Conservation (phyloP, 768 basidiomycete species). For the Phylloporus rhodoxanthus region DNA sequence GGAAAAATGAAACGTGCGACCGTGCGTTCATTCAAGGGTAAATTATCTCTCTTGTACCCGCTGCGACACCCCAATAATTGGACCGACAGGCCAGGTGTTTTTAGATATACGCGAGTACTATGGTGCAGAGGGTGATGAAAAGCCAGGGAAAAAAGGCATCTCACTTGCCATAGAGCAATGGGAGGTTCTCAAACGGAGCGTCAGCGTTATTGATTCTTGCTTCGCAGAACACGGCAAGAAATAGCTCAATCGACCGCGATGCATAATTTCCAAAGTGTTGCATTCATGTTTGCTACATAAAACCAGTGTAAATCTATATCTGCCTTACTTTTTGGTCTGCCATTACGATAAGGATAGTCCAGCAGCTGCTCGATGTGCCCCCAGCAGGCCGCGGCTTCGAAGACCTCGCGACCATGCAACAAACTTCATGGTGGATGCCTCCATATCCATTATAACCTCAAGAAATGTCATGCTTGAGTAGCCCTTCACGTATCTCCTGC, state of each 20-base stretch:
- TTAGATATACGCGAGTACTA: conserved; percentile 79
- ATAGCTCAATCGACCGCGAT: neutral
- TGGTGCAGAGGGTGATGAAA: conserved; percentile 49
- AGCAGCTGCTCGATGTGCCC: conserved; percentile 67
- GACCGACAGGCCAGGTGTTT: conserved; percentile 39
- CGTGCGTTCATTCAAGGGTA: conserved; percentile 47
- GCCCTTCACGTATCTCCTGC: conserved; percentile 54
- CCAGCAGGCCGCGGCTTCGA: conserved; percentile 50
- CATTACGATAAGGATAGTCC: conserved; percentile 42
- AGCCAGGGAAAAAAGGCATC: conserved; percentile 81
- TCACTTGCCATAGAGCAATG: conserved; percentile 64
- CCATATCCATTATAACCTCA: conserved; percentile 60
- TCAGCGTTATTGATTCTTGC: conserved; percentile 46
- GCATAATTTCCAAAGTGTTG: neutral
- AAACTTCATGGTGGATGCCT: conserved; percentile 49
- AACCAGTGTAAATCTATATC: conserved; percentile 3
- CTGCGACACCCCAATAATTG: conserved; percentile 16
- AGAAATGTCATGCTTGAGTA: conserved; percentile 47
- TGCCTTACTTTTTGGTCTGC: neutral
- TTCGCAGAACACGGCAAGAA: conserved; percentile 31
- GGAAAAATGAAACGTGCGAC: conserved; percentile 69
- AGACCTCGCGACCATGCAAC: conserved; percentile 65
- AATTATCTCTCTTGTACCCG: neutral
- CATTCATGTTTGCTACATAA: neutral
- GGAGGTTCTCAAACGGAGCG: conserved; percentile 45